A percentile compares a stretch with the other conserved stretches of the same genome.
phyloP scores from a whole-genome alignment of 2,329 filamentous ascomycete genomes.

The Knoxdaviesia proteae region DNA sequence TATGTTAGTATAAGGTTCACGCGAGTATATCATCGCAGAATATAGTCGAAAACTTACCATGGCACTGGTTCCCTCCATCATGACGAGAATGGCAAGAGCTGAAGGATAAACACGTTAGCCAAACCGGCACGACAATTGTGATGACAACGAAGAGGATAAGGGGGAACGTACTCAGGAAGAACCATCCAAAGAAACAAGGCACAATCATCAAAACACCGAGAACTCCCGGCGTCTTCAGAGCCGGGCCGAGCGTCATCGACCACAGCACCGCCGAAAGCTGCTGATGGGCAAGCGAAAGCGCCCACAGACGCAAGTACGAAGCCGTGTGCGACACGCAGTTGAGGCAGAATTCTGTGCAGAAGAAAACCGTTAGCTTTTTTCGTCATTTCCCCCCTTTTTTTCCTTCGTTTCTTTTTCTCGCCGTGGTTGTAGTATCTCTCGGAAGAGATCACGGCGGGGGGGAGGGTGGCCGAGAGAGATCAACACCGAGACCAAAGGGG shows the following conservation, averaged over 20 bases:
- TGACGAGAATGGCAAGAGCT: conserved; percentile 47
- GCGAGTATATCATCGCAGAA: background rate
- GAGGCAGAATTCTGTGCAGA: conserved; percentile 66
- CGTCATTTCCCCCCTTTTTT: too few relatives aligned
- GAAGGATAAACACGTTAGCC: background rate
- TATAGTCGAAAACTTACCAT: conserved; percentile 35
- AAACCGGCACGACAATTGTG: background rate
- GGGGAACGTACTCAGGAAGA: conserved; percentile 42
- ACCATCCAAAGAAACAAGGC: conserved; percentile 72
- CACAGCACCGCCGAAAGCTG: conserved; percentile 92
- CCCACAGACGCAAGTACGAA: conserved; percentile 96
- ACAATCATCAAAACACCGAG: conserved; percentile 64
- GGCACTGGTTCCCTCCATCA: conserved; percentile 91
- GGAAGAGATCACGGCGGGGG: background rate
- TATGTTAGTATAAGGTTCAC: background rate
- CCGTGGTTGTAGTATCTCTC: too few relatives aligned
- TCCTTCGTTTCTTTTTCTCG: too few relatives aligned
- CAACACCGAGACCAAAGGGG: background rate
- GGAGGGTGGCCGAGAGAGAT: background rate
- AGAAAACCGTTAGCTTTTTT: conserved; percentile 10
- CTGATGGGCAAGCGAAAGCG: conserved; percentile 88
- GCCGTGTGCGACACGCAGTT: conserved; percentile 98
- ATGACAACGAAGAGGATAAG: background rate
- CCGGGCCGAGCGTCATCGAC: conserved; percentile 78
- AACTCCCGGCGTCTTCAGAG: conserved; percentile 45